Conservation (phyloP, 2,329 filamentous ascomycete species). For the Fusarium marasasianum region DNA sequence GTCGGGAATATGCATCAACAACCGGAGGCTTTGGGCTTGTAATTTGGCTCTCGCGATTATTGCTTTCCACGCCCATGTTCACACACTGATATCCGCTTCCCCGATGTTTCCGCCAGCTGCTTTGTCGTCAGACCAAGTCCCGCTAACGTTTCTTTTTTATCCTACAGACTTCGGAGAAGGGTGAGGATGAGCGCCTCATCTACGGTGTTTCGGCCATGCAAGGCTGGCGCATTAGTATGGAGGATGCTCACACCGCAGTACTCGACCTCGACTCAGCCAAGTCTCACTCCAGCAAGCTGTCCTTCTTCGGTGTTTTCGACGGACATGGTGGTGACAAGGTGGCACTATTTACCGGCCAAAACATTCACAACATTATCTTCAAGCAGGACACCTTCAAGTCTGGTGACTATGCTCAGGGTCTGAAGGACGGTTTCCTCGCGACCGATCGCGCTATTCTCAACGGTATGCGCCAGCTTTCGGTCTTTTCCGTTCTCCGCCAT, state of each 20-base stretch:
- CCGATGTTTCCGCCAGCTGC: constrained; percentile 24
- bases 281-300: constrained; percentile 77
- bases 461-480: constrained; percentile 65
- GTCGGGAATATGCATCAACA: background rate
- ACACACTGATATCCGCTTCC: constrained; percentile 17
- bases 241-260: constrained; percentile 90
- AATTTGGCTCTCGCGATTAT: background rate
- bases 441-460: constrained; percentile 95
- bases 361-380: constrained; percentile 92
- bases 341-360: constrained; percentile 88
- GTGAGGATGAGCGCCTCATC: constrained; percentile 90
- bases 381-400: constrained; percentile 95
- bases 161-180: constrained; percentile 81
- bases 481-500: constrained; percentile 14
- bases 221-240: constrained; percentile 99
- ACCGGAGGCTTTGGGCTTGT: background rate
- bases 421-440: constrained; percentile 97
- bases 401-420: constrained; percentile 90
- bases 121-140: constrained; percentile 19
- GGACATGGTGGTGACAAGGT: constrained; percentile 98
- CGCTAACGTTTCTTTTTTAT: constrained; percentile 41
- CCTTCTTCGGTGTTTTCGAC: constrained; percentile 98
- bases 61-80: background rate
- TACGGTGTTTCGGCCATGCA: constrained; percentile 99
- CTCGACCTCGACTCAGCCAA: constrained; percentile 79